Base-by-base conservation (phyloP, 2,329 filamentous ascomycete species). In the Aschersonia sp. region DNA sequence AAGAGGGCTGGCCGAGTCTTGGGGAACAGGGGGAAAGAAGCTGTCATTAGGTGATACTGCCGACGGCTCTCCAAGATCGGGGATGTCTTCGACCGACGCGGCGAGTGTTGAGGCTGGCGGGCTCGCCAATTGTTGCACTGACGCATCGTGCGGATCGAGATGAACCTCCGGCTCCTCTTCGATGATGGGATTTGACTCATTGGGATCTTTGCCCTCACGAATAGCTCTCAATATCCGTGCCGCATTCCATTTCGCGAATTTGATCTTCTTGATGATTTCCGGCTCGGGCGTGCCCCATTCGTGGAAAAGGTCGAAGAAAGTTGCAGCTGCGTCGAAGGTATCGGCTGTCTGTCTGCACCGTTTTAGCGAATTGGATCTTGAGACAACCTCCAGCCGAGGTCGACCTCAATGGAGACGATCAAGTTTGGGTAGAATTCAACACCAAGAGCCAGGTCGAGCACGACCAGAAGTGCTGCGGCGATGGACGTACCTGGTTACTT, bases 161-260 rank as follows among this genome's bases (percentile, higher is more conserved):
- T 65, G 58, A 43, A 70, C 68, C 32, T 69, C 65, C 6, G 68
- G 49, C 31, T 51, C 51, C 29, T 54, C 53, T 6, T 47, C 47
- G 81, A 72, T 4, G 49, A 78, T 78, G 0, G 91, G 91, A 59
- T 97, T 97, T 5, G 86, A 85, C 48, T 84, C 80, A 64, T 98
- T 98, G 3, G 92, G 92, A 59, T 98, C 89, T 54, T 86, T 83
- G 47, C 89, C 89, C 41, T 89, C 85, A 59, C 89, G 92, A 58
- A 96, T 77, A 9, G 92, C 92, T 65, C 87, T 95, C 12, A 85
- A 74, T 59, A 98, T 98, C 50, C 92, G 80, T 38, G 91, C 71
- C 2, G 91, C 89, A 63, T 97, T 94, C 75, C 87, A 98, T 65
- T 97, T 98, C 42, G 91, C 89, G 61, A 87, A 98, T 63, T 94